Percentiles rank a stretch among this genome's conserved stretches.
phyloP scores from a whole-genome alignment of 2,329 filamentous ascomycete genomes.

The Phyllosticta citriasiana region DNA sequence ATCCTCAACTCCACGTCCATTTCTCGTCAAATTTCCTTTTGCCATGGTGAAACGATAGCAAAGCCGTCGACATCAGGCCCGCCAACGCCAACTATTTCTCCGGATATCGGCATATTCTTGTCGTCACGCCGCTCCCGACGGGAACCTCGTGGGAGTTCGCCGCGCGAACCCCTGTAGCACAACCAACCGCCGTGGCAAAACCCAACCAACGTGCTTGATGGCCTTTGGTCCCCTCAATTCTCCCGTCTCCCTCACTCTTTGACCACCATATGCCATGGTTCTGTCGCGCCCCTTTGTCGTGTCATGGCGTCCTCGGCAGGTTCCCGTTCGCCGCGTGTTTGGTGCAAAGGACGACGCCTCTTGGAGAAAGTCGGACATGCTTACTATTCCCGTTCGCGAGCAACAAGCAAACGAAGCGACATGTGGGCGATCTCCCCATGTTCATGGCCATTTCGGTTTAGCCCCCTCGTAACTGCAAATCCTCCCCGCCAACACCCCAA shows the following conservation, averaged over 20 bases:
- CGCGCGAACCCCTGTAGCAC: background rate
- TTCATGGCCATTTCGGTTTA: background rate
- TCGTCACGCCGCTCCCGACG: background rate
- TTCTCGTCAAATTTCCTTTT: constrained; percentile 1
- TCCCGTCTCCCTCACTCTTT: background rate
- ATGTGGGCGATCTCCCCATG: background rate
- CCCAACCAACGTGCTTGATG: background rate
- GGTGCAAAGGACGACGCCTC: background rate
- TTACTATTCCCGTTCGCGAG: background rate
- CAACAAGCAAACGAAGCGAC: background rate
- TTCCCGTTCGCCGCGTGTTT: background rate
- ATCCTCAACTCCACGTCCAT: background rate
- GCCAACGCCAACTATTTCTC: background rate
- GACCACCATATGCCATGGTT: background rate
- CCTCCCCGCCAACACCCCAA: background rate
- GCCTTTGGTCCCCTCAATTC: background rate
- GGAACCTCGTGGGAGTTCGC: background rate
- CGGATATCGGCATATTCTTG: background rate
- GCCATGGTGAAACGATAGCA: constrained; percentile 6
- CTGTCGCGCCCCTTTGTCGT: background rate
- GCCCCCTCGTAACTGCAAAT: background rate
- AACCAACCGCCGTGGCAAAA: background rate
- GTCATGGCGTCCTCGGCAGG: background rate
- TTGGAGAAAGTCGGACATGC: background rate
- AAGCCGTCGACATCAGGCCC: background rate